phyloP scores from a whole-genome alignment of 352 stramenopile species.

The Phytopythium boreale region DNA sequence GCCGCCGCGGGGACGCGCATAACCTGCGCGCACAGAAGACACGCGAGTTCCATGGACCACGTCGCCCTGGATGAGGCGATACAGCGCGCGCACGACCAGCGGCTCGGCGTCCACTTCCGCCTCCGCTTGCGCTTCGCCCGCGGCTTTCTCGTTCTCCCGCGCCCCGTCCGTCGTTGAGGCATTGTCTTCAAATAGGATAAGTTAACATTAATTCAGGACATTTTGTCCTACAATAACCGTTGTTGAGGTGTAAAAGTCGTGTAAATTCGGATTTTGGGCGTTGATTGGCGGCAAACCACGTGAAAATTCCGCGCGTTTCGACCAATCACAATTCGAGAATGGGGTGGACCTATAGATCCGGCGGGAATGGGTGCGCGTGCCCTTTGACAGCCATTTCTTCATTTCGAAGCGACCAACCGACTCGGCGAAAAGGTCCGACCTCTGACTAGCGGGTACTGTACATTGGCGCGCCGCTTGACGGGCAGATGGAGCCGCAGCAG shows the following conservation, averaged over 20 bases:
- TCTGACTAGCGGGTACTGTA: too few species aligned
- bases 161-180: not conserved
- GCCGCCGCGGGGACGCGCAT: slow-evolving; percentile 9
- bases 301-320: not conserved
- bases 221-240: not conserved
- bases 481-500: slow-evolving; percentile 16
- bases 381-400: not conserved
- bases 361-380: not conserved
- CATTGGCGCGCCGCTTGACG: too few species aligned
- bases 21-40: slow-evolving; percentile 37
- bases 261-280: not conserved
- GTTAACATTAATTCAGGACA: not conserved
- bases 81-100: not conserved
- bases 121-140: not conserved
- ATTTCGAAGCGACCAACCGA: not conserved
- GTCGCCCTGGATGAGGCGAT: not conserved
- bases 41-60: slow-evolving; percentile 34
- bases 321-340: not conserved
- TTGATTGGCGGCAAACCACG: slow-evolving; percentile 1
- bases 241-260: not conserved
- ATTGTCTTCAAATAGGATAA: not conserved
- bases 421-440: not conserved
- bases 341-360: not conserved
- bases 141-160: slow-evolving; percentile 1
- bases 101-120: not conserved